Evolutionary conservation across 148 eudicot species (phyloP), one percentile per base, ranked within the genome.

Genomic region (Arbutus unedo): DNA sequence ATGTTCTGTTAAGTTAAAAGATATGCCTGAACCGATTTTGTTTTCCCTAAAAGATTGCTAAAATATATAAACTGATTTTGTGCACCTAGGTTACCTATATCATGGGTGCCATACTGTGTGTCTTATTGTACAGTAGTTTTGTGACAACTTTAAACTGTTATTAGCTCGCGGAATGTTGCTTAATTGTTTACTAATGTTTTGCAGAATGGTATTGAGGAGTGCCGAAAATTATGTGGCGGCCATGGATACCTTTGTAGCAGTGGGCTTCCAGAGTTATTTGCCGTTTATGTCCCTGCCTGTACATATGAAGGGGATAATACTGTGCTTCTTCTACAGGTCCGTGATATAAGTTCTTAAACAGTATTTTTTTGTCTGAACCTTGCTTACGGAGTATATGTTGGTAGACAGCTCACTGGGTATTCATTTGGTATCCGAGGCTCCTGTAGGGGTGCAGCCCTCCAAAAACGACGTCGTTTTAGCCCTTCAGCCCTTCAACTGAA

Each of bases 121-220:
- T 64, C 14, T 64, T 3, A 64, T 66, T 25, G 23, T 66, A 25
- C 71, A 66, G 13, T 16, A 11, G 43, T 31, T 64, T 9, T 2
- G 0, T 64, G 70, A 64, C 70, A n/a, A 21, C 13, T 62, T n/a
- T 21, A 62, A 62, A 21, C 70, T 64, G 9, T 25, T 23, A 23
- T 23, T 25, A 11, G 4, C 31, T 66, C 71, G 31, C 31, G 71
- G 71, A 73, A 44, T 75, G 43, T 18, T 76, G 44, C 15, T 8
- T 53, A 77, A 43, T 54, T 50, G 59, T 9, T 66, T 25, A 41
- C 76, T 18, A 75, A 72, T 68, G 81, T 77, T 83, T 68, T 82
- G 59, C 88, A 96, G 99, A 97, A 96, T 90, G 99, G 91, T 31
- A 94, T 96, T 80, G 99, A 96, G 86, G 99, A 96, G 86, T 94